Evolutionary conservation across 495 filamentous ascomycete genomes (phyloP).

Genomic region (Penicilliopsis zonata): DNA sequence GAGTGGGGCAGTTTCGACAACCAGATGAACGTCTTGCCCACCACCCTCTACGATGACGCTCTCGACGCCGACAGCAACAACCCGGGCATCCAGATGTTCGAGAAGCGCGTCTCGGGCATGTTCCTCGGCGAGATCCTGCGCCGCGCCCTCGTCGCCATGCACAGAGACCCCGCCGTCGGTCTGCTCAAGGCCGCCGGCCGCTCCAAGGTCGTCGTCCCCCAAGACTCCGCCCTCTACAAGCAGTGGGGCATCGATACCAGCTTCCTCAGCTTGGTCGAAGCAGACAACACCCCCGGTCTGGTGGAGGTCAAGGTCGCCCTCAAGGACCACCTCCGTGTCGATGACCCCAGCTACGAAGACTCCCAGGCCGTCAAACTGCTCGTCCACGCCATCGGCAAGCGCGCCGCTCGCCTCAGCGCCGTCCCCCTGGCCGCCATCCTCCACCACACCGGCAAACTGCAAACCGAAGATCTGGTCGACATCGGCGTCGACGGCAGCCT

Average conservation of each 20-base stretch:
- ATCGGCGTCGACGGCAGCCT: conserved; percentile 84
- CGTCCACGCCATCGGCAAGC: conserved; percentile 72
- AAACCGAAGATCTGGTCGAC: conserved; percentile 56
- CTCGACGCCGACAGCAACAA: conserved; percentile 77
- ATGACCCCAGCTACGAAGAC: conserved; percentile 59
- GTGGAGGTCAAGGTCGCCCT: conserved; percentile 61
- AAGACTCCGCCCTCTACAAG: conserved; percentile 53
- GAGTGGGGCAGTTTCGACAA: conserved; percentile 99
- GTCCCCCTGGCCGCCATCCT: conserved; percentile 77
- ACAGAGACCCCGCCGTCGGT: conserved; percentile 44
- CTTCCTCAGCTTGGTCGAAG: conserved; percentile 69
- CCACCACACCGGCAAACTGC: conserved; percentile 57
- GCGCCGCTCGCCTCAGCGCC: conserved; percentile 78
- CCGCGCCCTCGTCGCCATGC: conserved; percentile 53
- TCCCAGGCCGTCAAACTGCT: conserved; percentile 71
- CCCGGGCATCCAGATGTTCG: conserved; percentile 96
- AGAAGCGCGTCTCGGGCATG: conserved; percentile 97
- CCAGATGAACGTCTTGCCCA: conserved; percentile 71
- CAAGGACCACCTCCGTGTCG: conserved; percentile 59
- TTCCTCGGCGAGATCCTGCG: conserved; percentile 93
- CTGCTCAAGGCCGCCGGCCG: conserved; percentile 61
- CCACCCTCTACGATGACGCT: conserved; percentile 67
- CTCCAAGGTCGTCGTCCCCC: conserved; percentile 55
- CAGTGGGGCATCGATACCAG: conserved; percentile 87
- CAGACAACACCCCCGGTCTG: conserved; percentile 54